phyloP scores from a whole-genome alignment of 257 asterid species.

The Fraxinus cuspidata region DNA sequence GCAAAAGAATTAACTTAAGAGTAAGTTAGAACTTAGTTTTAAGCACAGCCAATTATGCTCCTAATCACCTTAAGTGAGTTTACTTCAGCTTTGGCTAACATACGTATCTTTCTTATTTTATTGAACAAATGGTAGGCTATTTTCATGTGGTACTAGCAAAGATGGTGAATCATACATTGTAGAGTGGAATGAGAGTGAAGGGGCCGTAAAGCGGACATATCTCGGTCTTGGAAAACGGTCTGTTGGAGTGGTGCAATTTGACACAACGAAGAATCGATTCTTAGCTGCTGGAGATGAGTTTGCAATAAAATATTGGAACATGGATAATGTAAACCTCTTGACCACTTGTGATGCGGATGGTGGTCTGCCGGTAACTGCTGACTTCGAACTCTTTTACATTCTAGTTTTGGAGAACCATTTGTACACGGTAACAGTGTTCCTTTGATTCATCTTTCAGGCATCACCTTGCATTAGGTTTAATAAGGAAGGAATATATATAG shows the following conservation, averaged over 20 bases:
- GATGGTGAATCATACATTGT: slow-evolving; percentile 60
- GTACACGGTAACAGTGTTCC: slow-evolving; percentile 7
- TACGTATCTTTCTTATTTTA: neutral
- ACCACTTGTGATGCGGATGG: slow-evolving; percentile 56
- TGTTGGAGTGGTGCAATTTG: slow-evolving; percentile 63
- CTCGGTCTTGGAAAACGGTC: slow-evolving; percentile 55
- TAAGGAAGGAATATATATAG: slow-evolving; percentile 48
- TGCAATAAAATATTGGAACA: slow-evolving; percentile 66
- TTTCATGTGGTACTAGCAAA: slow-evolving; percentile 70
- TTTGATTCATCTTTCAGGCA: slow-evolving; percentile 46
- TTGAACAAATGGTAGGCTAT: slow-evolving; percentile 42
- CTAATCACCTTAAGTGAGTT: slow-evolving; percentile 12
- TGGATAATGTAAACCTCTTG: slow-evolving; percentile 54
- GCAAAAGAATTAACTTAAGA: neutral
- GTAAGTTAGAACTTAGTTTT: neutral
- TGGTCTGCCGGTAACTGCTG: slow-evolving; percentile 55
- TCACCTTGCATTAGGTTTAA: slow-evolving; percentile 67
- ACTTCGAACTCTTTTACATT: slow-evolving; percentile 12
- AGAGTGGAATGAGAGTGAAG: slow-evolving; percentile 75
- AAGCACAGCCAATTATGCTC: neutral
- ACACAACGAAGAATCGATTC: slow-evolving; percentile 58
- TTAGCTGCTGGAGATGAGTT: slow-evolving; percentile 77
- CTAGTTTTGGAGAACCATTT: slow-evolving; percentile 3
- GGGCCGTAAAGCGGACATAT: slow-evolving; percentile 56
- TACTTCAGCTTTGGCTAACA: slow-evolving; percentile 3